Conservation (phyloP, 78 protist genomes). For the Dictyostelium purpureum region DNA sequence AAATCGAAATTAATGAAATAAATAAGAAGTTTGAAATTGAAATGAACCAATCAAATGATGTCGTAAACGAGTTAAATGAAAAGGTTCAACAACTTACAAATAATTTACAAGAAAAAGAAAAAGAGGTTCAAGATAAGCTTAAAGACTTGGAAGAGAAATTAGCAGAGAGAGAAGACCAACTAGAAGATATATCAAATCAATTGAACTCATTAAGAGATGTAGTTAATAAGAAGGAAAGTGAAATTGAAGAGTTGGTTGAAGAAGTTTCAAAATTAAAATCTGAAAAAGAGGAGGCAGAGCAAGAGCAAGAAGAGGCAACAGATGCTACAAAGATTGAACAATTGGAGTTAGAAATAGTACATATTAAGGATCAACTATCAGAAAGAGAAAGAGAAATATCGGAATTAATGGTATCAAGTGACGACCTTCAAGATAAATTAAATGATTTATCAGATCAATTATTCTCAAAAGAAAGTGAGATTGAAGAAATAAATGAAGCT, state of each 20-base stretch:
- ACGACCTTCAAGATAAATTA: not conserved
- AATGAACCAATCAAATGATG: not conserved
- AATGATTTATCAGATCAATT: not conserved
- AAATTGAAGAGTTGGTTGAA: not conserved
- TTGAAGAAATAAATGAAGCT: not conserved
- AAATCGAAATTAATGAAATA: not conserved
- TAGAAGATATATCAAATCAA: not conserved
- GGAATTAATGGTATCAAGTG: not conserved
- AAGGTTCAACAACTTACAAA: not conserved
- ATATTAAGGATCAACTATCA: not conserved
- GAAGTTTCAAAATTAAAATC: not conserved
- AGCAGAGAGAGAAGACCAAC: not conserved
- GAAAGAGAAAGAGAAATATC: not conserved
- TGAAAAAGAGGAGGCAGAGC: not conserved
- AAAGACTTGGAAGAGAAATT: not conserved
- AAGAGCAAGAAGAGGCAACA: not conserved
- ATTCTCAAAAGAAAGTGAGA: not conserved
- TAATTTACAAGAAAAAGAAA: not conserved
- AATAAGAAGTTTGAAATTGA: not conserved
- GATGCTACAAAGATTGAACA: not conserved
- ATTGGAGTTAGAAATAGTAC: not conserved
- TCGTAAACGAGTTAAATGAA: not conserved
- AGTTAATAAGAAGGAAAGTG: not conserved
- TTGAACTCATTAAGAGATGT: not conserved
- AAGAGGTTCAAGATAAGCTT: not conserved